A percentile compares a stretch with the other conserved stretches of the same genome.
These are phyloP conservation scores for Hibiscus syriacus DNA, from an alignment of 345 rosid genomes.

Conservation along the genomic window DNA sequence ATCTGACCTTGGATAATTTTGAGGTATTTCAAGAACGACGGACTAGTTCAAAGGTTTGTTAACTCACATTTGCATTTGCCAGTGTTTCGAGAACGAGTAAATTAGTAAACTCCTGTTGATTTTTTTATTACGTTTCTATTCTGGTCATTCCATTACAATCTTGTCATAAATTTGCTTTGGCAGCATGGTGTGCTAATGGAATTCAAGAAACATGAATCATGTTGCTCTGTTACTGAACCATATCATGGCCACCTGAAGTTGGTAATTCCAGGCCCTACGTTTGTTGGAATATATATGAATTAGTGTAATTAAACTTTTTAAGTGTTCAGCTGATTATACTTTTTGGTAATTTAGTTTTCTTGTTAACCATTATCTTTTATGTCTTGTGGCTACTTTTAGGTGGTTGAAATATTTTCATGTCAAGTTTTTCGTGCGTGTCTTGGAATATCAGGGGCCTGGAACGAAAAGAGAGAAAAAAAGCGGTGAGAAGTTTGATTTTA, in stretches of 20 bases:
- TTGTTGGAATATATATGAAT: not conserved
- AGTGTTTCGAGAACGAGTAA: slow-evolving; percentile 65
- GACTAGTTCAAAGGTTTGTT: slow-evolving; percentile 54
- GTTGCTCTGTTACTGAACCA: slow-evolving; percentile 45
- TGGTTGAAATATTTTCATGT: too few relatives aligned
- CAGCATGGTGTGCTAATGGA: slow-evolving; percentile 71
- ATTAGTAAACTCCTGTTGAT: slow-evolving; percentile 28
- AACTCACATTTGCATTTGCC: slow-evolving; percentile 45
- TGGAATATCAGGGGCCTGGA: too few relatives aligned
- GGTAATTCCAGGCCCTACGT: slow-evolving; percentile 33
- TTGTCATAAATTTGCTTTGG: slow-evolving; percentile 17
- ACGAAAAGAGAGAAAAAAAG: too few relatives aligned
- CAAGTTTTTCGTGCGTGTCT: too few relatives aligned
- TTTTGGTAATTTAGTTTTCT: not conserved
- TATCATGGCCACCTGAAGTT: slow-evolving; percentile 42
- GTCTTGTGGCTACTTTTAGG: slow-evolving; percentile 34
- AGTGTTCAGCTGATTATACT: not conserved
- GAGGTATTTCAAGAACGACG: slow-evolving; percentile 65
- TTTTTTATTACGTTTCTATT: slow-evolving; percentile 12
- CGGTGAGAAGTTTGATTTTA: too few relatives aligned
- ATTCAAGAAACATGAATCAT: slow-evolving; percentile 47
- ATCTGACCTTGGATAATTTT: slow-evolving; percentile 34
- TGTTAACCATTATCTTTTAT: not conserved
- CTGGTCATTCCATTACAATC: slow-evolving; percentile 7
- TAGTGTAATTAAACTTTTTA: not conserved